These are phyloP conservation scores for Metschnikowia aberdeeniae DNA, from an alignment of 805 yeast species.

Conservation along the genomic window DNA sequence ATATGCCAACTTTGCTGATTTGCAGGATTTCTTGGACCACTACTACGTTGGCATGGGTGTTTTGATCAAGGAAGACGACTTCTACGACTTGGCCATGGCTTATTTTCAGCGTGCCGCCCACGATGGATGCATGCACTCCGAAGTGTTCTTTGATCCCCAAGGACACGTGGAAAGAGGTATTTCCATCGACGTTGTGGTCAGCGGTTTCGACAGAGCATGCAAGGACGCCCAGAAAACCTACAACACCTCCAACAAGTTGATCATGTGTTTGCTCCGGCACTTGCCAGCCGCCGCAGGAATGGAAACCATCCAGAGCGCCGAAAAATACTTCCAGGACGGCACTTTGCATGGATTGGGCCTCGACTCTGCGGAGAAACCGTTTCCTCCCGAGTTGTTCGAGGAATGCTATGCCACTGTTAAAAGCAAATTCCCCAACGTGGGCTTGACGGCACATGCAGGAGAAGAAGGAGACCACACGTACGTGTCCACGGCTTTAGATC, in stretches of 20 bases:
- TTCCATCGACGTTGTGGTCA: slow-evolving; percentile 53
- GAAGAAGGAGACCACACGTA: slow-evolving; percentile 82
- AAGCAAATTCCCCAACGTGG: slow-evolving; percentile 47
- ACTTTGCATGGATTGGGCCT: slow-evolving; percentile 74
- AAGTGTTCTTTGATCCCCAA: slow-evolving; percentile 81
- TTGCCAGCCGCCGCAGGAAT: slow-evolving; percentile 58
- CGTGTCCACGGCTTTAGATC: slow-evolving; percentile 54
- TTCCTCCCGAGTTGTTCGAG: slow-evolving; percentile 66
- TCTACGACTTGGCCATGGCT: slow-evolving; percentile 71
- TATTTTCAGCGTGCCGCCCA: slow-evolving; percentile 56
- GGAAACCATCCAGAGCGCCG: slow-evolving; percentile 52
- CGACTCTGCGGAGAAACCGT: slow-evolving; percentile 74
- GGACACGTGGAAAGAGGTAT: slow-evolving; percentile 72
- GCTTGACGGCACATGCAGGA: slow-evolving; percentile 83
- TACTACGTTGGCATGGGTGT: slow-evolving; percentile 81
- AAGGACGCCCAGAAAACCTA: slow-evolving; percentile 54
- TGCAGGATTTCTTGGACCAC: slow-evolving; percentile 74
- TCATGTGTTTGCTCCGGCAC: slow-evolving; percentile 81
- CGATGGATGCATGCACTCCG: slow-evolving; percentile 67
- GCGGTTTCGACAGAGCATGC: slow-evolving; percentile 67
- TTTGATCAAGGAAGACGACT: slow-evolving; percentile 65
- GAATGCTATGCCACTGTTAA: slow-evolving; percentile 56
- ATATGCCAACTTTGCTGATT: slow-evolving; percentile 58
- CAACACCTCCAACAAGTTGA: slow-evolving; percentile 65
- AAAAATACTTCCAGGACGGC: slow-evolving; percentile 50